A percentile compares a stretch with the other conserved stretches of the same genome.
phyloP scores from a whole-genome alignment of 768 basidiomycete genomes.

The Mycena leptocephala region DNA sequence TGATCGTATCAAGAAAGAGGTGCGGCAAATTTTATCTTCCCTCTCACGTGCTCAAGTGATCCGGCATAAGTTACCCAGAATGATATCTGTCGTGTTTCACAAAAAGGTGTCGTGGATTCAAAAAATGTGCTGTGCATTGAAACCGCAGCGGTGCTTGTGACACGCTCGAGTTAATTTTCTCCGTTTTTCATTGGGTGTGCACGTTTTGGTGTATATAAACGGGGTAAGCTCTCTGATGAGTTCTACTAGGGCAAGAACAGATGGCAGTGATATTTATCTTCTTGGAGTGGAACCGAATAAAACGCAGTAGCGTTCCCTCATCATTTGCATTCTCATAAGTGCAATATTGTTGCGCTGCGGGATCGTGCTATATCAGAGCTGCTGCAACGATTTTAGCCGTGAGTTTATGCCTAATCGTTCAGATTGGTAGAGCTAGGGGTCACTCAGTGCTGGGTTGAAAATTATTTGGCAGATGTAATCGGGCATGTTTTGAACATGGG shows the following conservation, averaged over 20 bases:
- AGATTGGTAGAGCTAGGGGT: neutral
- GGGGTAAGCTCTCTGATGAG: too few species aligned
- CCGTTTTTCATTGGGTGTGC: neutral
- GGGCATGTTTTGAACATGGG: too few species aligned
- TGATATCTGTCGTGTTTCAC: too few species aligned
- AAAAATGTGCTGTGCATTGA: too few species aligned
- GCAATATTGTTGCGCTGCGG: constrained; percentile 10
- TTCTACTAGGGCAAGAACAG: too few species aligned
- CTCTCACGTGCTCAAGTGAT: too few species aligned
- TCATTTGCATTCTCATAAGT: constrained; percentile 10
- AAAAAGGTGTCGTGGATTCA: too few species aligned
- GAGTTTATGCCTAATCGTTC: neutral
- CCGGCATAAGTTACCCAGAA: too few species aligned
- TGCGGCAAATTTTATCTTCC: too few species aligned
- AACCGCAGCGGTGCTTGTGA: neutral
- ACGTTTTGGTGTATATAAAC: neutral
- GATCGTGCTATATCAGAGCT: neutral
- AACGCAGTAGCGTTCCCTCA: constrained; percentile 1
- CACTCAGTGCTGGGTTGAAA: too few species aligned
- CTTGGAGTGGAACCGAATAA: constrained; percentile 2
- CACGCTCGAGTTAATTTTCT: constrained; percentile 1
- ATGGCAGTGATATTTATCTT: constrained; percentile 5
- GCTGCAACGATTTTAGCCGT: neutral
- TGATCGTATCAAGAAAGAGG: too few species aligned
- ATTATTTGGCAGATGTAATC: too few species aligned